A percentile compares a stretch with the other conserved stretches of the same genome.
These are phyloP conservation scores for Coniochaeta sp. DNA, from an alignment of 2,329 filamentous ascomycete species.

Conservation along the genomic window DNA sequence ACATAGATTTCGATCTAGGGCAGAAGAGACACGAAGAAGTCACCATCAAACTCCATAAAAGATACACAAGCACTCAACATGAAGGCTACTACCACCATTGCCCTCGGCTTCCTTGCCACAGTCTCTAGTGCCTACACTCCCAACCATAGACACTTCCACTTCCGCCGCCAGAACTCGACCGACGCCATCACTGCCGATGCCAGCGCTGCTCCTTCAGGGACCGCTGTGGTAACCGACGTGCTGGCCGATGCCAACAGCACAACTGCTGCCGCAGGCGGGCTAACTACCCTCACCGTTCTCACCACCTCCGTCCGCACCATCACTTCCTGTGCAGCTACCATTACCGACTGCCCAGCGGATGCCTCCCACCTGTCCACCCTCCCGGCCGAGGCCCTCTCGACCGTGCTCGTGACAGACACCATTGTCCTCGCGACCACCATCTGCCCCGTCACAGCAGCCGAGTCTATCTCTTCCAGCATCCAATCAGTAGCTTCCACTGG, in stretches of 20 bases:
- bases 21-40: background rate
- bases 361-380: constrained; percentile 19
- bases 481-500: constrained; percentile 20
- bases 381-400: constrained; percentile 18
- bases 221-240: constrained; percentile 4
- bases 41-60: constrained; percentile 7
- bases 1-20: background rate
- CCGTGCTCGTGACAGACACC: constrained; percentile 28
- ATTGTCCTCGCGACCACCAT: constrained; percentile 29
- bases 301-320: constrained; percentile 26
- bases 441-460: constrained; percentile 33
- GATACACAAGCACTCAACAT: constrained; percentile 27
- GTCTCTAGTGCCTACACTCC: constrained; percentile 33
- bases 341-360: constrained; percentile 31
- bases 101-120: constrained; percentile 36
- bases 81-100: constrained; percentile 33
- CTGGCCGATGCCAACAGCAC: constrained; percentile 4
- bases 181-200: background rate
- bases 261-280: constrained; percentile 6
- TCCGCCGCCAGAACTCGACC: constrained; percentile 17
- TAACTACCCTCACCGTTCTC: constrained; percentile 31
- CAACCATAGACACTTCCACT: constrained; percentile 24
- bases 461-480: constrained; percentile 28
- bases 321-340: constrained; percentile 27
- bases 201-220: background rate